Percentiles rank a stretch among this genome's conserved stretches.
phyloP scores from a whole-genome alignment of 2,329 filamentous ascomycete species.

The Juglanconis oblonga region DNA sequence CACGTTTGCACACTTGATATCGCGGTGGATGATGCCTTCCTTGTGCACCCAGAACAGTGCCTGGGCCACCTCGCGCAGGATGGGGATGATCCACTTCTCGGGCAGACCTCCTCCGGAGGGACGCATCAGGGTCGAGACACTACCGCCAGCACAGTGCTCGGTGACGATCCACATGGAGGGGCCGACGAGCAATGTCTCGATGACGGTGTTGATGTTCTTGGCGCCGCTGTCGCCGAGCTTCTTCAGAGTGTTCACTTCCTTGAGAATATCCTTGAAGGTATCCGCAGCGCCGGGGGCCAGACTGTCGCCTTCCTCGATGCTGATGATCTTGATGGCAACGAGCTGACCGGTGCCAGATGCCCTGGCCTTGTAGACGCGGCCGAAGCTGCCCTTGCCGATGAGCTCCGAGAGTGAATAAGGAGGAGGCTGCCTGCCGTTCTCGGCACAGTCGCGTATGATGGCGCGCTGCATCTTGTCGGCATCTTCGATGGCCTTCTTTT shows the following conservation, averaged over 20 bases:
- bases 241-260: constrained; percentile 67
- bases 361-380: constrained; percentile 63
- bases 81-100: constrained; percentile 68
- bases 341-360: constrained; percentile 39
- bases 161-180: constrained; percentile 85
- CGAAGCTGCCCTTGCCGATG: constrained; percentile 67
- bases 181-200: constrained; percentile 74
- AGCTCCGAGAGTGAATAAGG: constrained; percentile 62
- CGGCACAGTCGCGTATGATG: constrained; percentile 56
- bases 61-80: constrained; percentile 63
- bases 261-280: constrained; percentile 67
- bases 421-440: constrained; percentile 53
- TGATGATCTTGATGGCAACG: constrained; percentile 76
- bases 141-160: constrained; percentile 82
- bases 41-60: constrained; percentile 67
- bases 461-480: constrained; percentile 60
- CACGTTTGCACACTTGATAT: constrained; percentile 77
- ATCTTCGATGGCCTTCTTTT: constrained; percentile 57
- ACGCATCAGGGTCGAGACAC: constrained; percentile 70
- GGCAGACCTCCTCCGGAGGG: constrained; percentile 62
- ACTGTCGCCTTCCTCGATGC: constrained; percentile 75
- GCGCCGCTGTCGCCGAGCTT: constrained; percentile 71
- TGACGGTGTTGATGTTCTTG: constrained; percentile 76
- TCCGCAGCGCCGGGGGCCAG: constrained; percentile 62
- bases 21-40: constrained; percentile 67